Percentiles rank a stretch among this genome's conserved stretches.
phyloP scores from a whole-genome alignment of 2,329 filamentous ascomycete genomes.

The Trichoderma sp. region DNA sequence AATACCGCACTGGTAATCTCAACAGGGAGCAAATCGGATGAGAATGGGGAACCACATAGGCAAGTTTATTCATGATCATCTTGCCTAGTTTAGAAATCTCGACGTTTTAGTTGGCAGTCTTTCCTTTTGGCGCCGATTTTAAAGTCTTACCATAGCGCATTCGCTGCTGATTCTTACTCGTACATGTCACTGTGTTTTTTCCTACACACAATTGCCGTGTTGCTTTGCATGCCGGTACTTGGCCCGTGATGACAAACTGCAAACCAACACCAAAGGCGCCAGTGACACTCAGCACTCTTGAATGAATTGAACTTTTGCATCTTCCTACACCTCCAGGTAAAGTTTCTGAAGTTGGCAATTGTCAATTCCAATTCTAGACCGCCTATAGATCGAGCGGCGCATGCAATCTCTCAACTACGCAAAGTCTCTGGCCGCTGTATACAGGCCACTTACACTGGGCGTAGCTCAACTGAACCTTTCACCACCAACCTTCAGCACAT shows the following conservation, averaged over 20 bases:
- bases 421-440: background rate
- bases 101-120: background rate
- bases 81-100: background rate
- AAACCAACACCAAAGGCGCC: background rate
- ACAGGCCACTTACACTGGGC: background rate
- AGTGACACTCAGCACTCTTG: background rate
- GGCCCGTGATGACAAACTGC: constrained; percentile 1
- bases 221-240: constrained; percentile 8
- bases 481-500: background rate
- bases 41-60: background rate
- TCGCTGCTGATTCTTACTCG: background rate
- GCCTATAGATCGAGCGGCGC: background rate
- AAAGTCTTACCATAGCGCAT: background rate
- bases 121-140: background rate
- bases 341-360: background rate
- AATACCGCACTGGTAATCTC: background rate
- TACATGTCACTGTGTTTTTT: background rate
- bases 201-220: background rate
- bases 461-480: background rate
- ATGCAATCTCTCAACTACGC: background rate
- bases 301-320: background rate
- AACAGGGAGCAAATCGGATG: background rate
- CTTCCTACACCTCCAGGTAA: background rate
- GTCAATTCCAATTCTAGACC: background rate
- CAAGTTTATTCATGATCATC: constrained; percentile 4